Evolutionary conservation across 805 yeast genomes (phyloP), one percentile per base, ranked within the genome.

Genomic region (Komagataella populi): DNA sequence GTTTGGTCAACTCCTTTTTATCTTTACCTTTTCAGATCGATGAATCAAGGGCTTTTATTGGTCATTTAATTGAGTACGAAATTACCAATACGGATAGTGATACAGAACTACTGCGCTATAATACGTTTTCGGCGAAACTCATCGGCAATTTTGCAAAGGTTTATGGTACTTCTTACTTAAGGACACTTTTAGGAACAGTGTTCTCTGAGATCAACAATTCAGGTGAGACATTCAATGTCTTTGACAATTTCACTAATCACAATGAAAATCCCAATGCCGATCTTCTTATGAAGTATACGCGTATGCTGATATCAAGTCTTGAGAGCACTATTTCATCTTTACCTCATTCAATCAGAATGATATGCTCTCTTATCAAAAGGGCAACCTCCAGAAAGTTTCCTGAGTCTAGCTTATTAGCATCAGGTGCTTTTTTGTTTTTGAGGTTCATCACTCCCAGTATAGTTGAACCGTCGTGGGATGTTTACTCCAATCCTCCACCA

Each of bases 361-460:
- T 90, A 44, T 83, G 96, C 56, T 71, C 80, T 55, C 75, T 83
- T 47, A 81, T 88, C 54, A 72, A 74, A 65, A 62, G 68, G 45
- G 70, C 82, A 51, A 80, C 87, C 50, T 67, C 73, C 24, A 65
- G 67, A n/a, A 79, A 78, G 56, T 84, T 84, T 57, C 86, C 85
- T 0, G 81, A 77, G 45, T 84, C 83, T 45, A 75, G 83, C 47
- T 70, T 76, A 44, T 71, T 81, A 45, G 88, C 95, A 1, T 84
- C 88, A 23, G 96, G 96, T 0, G 89, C 96, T 0, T 91, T 86
- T 62, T 70, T 91, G 51, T 90, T 91, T 60, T 70, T 91, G 57
- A 69, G 96, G 52, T 80, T 84, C 55, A 74, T 84, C 54, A 85
- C 95, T 62, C 97, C 98, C 10, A 95, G 96, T 0, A 81, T 90